phyloP scores from a whole-genome alignment of 176 grass and related monocot species.

The Carex parvula region DNA sequence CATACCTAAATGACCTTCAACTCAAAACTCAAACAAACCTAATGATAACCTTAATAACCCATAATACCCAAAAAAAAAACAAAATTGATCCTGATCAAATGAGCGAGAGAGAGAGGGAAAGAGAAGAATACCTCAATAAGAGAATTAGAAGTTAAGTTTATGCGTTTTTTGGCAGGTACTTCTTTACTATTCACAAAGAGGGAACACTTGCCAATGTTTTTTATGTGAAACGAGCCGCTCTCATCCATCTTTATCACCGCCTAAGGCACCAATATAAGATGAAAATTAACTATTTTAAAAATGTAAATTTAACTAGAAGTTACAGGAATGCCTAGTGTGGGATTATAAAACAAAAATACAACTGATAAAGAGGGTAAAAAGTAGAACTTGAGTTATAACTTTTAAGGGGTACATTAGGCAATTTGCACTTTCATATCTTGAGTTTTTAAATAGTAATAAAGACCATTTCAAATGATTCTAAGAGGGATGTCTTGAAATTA shows the following conservation, averaged over 20 bases:
- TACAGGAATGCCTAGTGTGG: not conserved
- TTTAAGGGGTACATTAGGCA: not conserved
- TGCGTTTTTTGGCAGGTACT: slow-evolving; percentile 68
- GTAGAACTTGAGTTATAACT: not conserved
- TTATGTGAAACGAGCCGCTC: slow-evolving; percentile 75
- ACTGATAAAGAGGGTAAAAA: not conserved
- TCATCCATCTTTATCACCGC: slow-evolving; percentile 94
- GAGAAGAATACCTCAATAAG: slow-evolving; percentile 66
- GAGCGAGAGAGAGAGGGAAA: not conserved
- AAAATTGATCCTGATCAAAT: not conserved
- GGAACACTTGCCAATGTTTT: slow-evolving; percentile 78
- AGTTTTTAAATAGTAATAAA: slow-evolving; percentile 7
- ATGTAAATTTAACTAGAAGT: not conserved
- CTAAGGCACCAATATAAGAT: slow-evolving; percentile 43
- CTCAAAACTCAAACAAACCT: too few species aligned
- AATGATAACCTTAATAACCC: not conserved
- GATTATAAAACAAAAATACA: not conserved
- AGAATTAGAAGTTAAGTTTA: slow-evolving; percentile 56
- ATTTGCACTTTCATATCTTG: slow-evolving; percentile 14
- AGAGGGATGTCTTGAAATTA: not conserved
- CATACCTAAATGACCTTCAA: not conserved
- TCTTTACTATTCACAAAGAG: slow-evolving; percentile 95
- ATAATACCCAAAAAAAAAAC: not conserved
- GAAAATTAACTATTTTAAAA: not conserved
- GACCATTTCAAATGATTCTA: slow-evolving; percentile 8